phyloP scores from a whole-genome alignment of 2,329 filamentous ascomycete genomes.

The Alternaria triticina region DNA sequence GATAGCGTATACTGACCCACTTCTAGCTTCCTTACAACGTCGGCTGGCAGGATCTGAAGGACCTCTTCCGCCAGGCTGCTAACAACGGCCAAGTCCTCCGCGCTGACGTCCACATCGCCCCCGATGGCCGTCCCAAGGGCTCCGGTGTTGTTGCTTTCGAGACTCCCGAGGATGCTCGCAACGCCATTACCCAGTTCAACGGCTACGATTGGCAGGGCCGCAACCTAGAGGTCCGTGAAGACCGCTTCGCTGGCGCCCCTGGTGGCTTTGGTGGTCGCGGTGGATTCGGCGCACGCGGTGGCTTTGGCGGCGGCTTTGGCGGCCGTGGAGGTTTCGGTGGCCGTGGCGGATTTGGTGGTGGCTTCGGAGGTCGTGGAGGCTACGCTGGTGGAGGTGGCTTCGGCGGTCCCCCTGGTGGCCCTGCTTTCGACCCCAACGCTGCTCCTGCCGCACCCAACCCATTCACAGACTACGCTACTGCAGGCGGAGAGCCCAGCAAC shows the following conservation, averaged over 20 bases:
- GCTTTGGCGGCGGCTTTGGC: slow-evolving; percentile 38
- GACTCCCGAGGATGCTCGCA: slow-evolving; percentile 90
- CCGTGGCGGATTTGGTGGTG: slow-evolving; percentile 62
- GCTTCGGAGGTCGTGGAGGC: slow-evolving; percentile 50
- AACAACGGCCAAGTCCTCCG: slow-evolving; percentile 71
- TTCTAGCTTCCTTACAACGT: slow-evolving; percentile 91
- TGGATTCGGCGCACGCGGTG: slow-evolving; percentile 41
- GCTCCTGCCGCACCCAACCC: slow-evolving; percentile 74
- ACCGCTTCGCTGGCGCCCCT: slow-evolving; percentile 78
- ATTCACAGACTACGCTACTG: slow-evolving; percentile 91
- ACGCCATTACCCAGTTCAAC: slow-evolving; percentile 96
- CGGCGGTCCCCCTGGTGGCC: slow-evolving; percentile 46
- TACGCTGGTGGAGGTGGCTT: slow-evolving; percentile 46
- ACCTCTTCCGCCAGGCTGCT: slow-evolving; percentile 90
- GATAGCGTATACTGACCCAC: slow-evolving; percentile 42
- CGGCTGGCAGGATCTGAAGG: slow-evolving; percentile 98
- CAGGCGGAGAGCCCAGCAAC: slow-evolving; percentile 81
- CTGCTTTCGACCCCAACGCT: slow-evolving; percentile 56
- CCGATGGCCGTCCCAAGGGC: slow-evolving; percentile 92
- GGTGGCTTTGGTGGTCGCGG: slow-evolving; percentile 46
- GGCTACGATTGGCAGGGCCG: slow-evolving; percentile 99
- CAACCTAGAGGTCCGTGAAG: slow-evolving; percentile 90
- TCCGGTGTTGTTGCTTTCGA: slow-evolving; percentile 98
- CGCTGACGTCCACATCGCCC: slow-evolving; percentile 91
- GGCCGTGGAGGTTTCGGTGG: slow-evolving; percentile 55